Evolutionary conservation across 805 yeast genomes (phyloP).

Genomic region (Myxozyma mucilagina): DNA sequence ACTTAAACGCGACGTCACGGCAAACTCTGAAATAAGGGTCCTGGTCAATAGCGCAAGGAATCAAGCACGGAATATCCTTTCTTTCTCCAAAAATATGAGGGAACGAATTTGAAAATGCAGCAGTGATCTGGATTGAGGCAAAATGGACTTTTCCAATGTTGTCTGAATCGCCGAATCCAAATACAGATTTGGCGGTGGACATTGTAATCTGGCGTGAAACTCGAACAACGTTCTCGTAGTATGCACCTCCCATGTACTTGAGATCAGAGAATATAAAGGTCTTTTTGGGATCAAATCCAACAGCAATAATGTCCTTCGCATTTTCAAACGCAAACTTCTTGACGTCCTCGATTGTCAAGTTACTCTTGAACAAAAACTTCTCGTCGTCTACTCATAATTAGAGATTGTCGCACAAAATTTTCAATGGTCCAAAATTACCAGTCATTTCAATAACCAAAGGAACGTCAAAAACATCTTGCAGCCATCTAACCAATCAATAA

Average conservation of each 20-base stretch:
- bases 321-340: constrained; percentile 76
- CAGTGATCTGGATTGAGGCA: constrained; percentile 93
- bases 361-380: constrained; percentile 90
- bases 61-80: constrained; percentile 88
- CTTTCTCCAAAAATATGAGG: constrained; percentile 89
- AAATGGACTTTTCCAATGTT: constrained; percentile 93
- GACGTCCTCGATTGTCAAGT: constrained; percentile 85
- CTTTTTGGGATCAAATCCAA: constrained; percentile 91
- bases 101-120: constrained; percentile 94
- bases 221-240: constrained; percentile 91
- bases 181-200: constrained; percentile 95
- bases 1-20: constrained; percentile 94
- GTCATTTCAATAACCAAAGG: constrained; percentile 81
- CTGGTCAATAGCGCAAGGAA: constrained; percentile 99
- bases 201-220: constrained; percentile 93
- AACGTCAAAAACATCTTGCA: constrained; percentile 95
- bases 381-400: constrained; percentile 84
- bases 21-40: constrained; percentile 98
- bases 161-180: constrained; percentile 93
- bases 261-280: constrained; percentile 94
- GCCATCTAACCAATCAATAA: constrained; percentile 54
- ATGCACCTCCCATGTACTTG: constrained; percentile 87
- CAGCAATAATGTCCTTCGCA: constrained; percentile 89
- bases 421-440: constrained; percentile 7
- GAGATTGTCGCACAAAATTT: neutral